These are phyloP conservation scores for Xylariaceae sp. DNA, from an alignment of 2,329 filamentous ascomycete species.

Conservation along the genomic window DNA sequence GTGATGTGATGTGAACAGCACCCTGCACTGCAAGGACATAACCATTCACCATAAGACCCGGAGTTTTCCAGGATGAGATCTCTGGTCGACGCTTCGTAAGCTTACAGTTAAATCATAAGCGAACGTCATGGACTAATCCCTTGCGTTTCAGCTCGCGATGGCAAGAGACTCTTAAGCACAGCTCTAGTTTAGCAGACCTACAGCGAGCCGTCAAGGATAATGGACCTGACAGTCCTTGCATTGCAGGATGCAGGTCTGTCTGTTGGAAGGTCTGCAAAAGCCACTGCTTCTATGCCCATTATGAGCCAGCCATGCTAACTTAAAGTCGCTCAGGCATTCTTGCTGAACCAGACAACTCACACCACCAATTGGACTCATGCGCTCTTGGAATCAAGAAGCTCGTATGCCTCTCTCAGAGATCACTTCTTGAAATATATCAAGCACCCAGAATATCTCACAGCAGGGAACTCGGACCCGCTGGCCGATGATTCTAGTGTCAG, in stretches of 20 bases:
- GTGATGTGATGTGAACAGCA: conserved; percentile 19
- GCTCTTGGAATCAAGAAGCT: conserved; percentile 71
- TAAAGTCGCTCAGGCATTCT: conserved; percentile 67
- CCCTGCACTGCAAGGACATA: not conserved
- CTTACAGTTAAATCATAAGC: not conserved
- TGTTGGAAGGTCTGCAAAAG: conserved; percentile 79
- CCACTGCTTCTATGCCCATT: conserved; percentile 1
- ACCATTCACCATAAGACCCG: not conserved
- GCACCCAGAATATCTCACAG: conserved; percentile 78
- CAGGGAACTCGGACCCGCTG: conserved; percentile 79
- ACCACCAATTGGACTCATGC: conserved; percentile 71
- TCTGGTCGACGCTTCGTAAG: conserved; percentile 42
- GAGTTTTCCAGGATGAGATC: conserved; percentile 40
- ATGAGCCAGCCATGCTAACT: conserved; percentile 12
- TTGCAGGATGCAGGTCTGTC: conserved; percentile 79
- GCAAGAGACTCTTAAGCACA: conserved; percentile 66
- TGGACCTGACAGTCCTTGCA: conserved; percentile 66
- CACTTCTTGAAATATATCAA: conserved; percentile 84
- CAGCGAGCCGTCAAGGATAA: conserved; percentile 69
- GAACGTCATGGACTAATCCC: conserved; percentile 3
- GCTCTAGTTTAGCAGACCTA: conserved; percentile 65
- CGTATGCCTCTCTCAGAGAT: conserved; percentile 74
- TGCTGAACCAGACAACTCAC: conserved; percentile 75
- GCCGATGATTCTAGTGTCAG: conserved; percentile 74
- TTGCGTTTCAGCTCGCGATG: conserved; percentile 64